Evolutionary conservation across 163 green algal genomes (phyloP).

Genomic region (Chlorella variabilis): DNA sequence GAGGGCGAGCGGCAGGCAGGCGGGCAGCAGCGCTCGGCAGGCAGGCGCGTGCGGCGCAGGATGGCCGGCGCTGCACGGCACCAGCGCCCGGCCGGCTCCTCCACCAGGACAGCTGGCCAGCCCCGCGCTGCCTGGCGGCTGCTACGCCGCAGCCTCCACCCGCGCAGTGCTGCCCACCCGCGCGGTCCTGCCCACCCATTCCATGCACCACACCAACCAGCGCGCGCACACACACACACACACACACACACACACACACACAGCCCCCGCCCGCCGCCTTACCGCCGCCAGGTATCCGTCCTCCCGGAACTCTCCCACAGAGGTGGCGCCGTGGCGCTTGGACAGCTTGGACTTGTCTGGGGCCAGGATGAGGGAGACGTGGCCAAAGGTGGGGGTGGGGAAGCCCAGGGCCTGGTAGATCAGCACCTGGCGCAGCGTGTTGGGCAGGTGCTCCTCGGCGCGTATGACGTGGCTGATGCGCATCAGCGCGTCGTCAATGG

Average conservation of each 20-base stretch:
- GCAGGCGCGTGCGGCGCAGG: neutral
- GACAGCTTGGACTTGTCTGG: slow-evolving; percentile 97
- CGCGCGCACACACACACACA: too few relatives aligned
- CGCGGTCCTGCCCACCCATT: too few relatives aligned
- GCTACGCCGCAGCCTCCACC: too few relatives aligned
- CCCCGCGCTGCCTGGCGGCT: too few relatives aligned
- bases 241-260: neutral
- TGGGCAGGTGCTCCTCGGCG: slow-evolving; percentile 99
- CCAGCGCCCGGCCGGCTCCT: too few relatives aligned
- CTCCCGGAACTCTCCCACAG: slow-evolving; percentile 89
- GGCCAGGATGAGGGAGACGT: slow-evolving; percentile 98
- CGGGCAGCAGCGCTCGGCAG: neutral
- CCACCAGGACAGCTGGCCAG: too few relatives aligned
- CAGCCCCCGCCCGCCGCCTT: neutral
- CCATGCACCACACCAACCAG: neutral
- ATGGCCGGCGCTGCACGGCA: too few relatives aligned
- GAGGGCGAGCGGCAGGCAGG: neutral
- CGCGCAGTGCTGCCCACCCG: too few relatives aligned
- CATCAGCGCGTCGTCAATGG: slow-evolving; percentile 98
- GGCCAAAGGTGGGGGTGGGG: slow-evolving; percentile 85
- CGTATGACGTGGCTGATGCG: slow-evolving; percentile 97
- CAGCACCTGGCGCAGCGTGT: slow-evolving; percentile 95
- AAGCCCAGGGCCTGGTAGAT: slow-evolving; percentile 94
- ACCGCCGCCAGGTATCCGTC: slow-evolving; percentile 87
- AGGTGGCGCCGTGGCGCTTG: slow-evolving; percentile 95